Base-by-base conservation (phyloP, 257 asterid species). In the Lavandula angustifolia region DNA sequence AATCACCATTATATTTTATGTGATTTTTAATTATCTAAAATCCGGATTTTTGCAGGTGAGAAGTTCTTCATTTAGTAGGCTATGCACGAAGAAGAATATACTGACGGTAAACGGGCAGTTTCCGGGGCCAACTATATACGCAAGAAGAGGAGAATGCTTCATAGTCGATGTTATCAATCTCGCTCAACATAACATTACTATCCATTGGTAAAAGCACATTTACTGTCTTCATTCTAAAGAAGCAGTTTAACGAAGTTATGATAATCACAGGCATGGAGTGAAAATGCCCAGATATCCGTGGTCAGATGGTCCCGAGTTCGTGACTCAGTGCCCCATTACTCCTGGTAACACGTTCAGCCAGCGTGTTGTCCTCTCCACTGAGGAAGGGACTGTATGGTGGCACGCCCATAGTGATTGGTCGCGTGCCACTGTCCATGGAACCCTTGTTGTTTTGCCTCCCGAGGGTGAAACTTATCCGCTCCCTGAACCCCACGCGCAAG, bases 361-460 rank as follows among this genome's bases (percentile, higher is more conserved):
- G 37, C 64, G 31, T 13, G 54, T 83, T 0, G 69, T 71, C 12
- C 42, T 80, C 2, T 73, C 84, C 0, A 78, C 76, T 5, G 89
- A 83, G 65, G 69, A 65, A 12, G 86, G 89, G 16, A 83, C 89
- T 3, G 3, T 83, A 11, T 83, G 86, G 84, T 83, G 89, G 89
- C 89, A 83, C 46, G 89, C 86, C 5, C 89, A 83, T 6, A 80
- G 80, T 33, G 81, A 74, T 6, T 83, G 84, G 86, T 76, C 81
- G 0, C 65, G 86, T 37, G 79, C 82, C n/a, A 80, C 81, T 3
- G 84, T 80, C 0, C 70, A 80, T 7, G 84, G 89, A 18, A 78
- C 82, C 2, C 68, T 80, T 17, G 42, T 80, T 4, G 56, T 83
- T 3, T 72, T 58, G 1, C 83, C 89, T 5, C 9, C 38, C 46